Evolutionary conservation across 2,329 filamentous ascomycete species (phyloP).

Genomic region (Capronia coronata): DNA sequence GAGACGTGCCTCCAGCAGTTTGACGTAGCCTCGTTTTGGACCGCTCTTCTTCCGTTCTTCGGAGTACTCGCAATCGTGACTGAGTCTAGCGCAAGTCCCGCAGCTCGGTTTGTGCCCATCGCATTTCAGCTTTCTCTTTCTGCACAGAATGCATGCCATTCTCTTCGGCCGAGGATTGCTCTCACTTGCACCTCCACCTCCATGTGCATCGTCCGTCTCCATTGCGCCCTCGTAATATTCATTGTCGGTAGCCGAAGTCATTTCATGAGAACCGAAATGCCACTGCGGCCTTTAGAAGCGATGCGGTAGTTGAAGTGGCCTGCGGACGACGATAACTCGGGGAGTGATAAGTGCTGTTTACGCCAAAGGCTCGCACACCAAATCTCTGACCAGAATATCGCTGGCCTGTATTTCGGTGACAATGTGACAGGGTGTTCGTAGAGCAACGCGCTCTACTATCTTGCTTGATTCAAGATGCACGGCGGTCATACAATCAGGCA

Average conservation of each 20-base stretch:
- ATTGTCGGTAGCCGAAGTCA: conserved; percentile 9
- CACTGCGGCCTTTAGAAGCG: too few relatives aligned
- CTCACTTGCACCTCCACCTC: conserved; percentile 10
- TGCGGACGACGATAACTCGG: too few relatives aligned
- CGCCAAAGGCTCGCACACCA: too few relatives aligned
- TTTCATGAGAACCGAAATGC: background rate
- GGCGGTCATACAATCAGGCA: too few relatives aligned
- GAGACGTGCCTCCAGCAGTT: conserved; percentile 83
- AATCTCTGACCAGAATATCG: too few relatives aligned
- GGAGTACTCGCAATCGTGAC: conserved; percentile 83
- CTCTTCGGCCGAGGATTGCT: conserved; percentile 70
- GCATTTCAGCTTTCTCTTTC: conserved; percentile 60
- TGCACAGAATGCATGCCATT: conserved; percentile 88
- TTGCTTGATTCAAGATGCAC: too few relatives aligned
- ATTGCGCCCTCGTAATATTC: conserved; percentile 2
- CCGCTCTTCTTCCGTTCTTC: conserved; percentile 91
- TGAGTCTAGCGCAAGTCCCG: conserved; percentile 78
- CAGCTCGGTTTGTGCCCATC: conserved; percentile 79
- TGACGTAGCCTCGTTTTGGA: conserved; percentile 89
- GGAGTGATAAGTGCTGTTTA: too few relatives aligned
- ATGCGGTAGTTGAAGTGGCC: too few relatives aligned
- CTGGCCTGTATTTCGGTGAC: too few relatives aligned
- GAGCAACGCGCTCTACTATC: too few relatives aligned
- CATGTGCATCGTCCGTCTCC: conserved; percentile 7
- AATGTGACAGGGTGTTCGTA: too few relatives aligned